Conservation (phyloP, 371 early-diverging fungal species). For the Saksenaea vasiformis region DNA sequence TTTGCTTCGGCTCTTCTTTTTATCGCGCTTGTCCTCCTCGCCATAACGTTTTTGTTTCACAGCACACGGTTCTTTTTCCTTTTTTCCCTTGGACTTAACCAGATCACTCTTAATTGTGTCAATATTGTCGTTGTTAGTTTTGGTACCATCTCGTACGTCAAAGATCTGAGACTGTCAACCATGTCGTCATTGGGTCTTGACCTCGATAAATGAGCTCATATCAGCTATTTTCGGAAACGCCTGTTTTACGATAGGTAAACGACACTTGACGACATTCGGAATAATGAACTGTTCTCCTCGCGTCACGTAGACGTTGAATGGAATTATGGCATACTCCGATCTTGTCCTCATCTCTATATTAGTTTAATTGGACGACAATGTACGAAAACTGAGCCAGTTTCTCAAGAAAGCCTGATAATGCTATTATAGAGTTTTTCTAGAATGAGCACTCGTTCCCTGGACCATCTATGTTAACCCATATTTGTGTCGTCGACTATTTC, state of each 20-base stretch:
- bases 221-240: constrained; percentile 94
- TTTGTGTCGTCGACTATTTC: constrained; percentile 72
- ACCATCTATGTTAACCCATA: constrained; percentile 38
- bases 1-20: constrained; percentile 12
- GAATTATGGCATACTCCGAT: constrained; percentile 88
- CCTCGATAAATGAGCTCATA: constrained; percentile 83
- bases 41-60: constrained; percentile 42
- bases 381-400: constrained; percentile 81
- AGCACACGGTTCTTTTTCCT: constrained; percentile 26
- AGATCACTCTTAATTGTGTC: constrained; percentile 68
- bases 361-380: constrained; percentile 35
- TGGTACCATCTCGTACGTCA: constrained; percentile 96
- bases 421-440: constrained; percentile 56
- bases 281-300: constrained; percentile 98
- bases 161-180: constrained; percentile 95
- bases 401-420: constrained; percentile 91
- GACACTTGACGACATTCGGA: constrained; percentile 98
- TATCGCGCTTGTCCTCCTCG: constrained; percentile 25
- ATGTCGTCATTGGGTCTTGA: constrained; percentile 93
- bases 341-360: constrained; percentile 82
- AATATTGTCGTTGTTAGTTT: constrained; percentile 88
- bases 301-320: constrained; percentile 75
- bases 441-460: neutral
- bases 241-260: constrained; percentile 95
- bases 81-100: constrained; percentile 26